Base-by-base conservation (phyloP, 176 grass and related monocot species). In the Eleusine indica region DNA sequence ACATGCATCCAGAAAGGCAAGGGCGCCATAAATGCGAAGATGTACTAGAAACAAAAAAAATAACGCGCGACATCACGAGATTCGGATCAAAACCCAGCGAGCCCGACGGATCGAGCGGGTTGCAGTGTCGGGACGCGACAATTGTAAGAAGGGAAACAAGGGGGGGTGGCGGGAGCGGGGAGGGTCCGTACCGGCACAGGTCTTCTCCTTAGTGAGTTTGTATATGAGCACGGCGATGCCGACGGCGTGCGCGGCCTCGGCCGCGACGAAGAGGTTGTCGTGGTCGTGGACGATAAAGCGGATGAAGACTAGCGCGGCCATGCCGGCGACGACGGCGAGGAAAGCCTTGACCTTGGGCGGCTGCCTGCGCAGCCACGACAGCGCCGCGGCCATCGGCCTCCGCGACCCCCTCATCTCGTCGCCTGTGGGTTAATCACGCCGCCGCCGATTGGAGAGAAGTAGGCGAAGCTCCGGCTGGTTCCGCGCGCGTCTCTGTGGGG, bases 331-430 rank as follows among this genome's bases (percentile, higher is more conserved):
- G 58, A 99, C 93, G 91, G 89, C 87, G 61, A 99, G 88, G 87
- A 99, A 99, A 3, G 93, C 96, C 91, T 99, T 99, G 87, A 99
- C 93, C 89, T 96, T 99, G 30, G 93, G 89, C 72, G 96, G 89
- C 86, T 99, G 93, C 85, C 93, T 81, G 83, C 89, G 89, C 61
- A 99, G 53, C 93, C 96, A 94, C n/a, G 70, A 25, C 81, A 87
- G 46, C 71, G 91, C 84, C 43, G 52, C 66, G 49, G 51, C 83
- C 73, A 96, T 11, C 51, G 87, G 93, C 78, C 89, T 81, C 80
- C 86, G 89, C 67, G 93, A 40, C 51, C 83, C 78, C 87, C 83
- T 94, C 85, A 94, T 95, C 64, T 72, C 25, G 11, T 78, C 21
- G 29, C 44, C 32, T 35, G 32, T 35, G 32, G 32, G 44, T 2